phyloP scores from a whole-genome alignment of 2,329 filamentous ascomycete species.

The Penicillium sclerotigenum region DNA sequence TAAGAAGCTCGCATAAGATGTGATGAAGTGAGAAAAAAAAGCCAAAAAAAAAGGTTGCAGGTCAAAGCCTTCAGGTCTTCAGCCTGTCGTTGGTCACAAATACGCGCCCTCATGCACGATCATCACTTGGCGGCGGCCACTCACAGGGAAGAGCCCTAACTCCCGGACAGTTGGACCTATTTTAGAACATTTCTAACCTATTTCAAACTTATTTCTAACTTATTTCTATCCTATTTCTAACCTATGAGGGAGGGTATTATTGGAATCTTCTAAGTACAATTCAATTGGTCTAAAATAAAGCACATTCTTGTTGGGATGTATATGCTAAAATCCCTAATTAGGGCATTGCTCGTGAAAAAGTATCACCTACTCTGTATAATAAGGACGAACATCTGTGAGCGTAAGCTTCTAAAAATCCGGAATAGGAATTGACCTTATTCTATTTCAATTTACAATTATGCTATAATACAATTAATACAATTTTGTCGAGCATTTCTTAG shows the following conservation, averaged over 20 bases:
- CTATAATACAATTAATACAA: too few species aligned
- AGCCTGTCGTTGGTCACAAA: conserved; percentile 26
- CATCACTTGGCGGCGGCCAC: conserved; percentile 21
- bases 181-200: background rate
- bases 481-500: background rate
- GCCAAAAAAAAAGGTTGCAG: too few species aligned
- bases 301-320: background rate
- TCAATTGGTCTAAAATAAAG: background rate
- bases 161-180: background rate
- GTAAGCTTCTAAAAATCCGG: background rate
- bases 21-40: conserved; percentile 29
- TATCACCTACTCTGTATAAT: background rate
- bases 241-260: too few species aligned
- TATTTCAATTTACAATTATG: background rate
- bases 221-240: too few species aligned
- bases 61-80: too few species aligned
- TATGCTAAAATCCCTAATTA: too few species aligned
- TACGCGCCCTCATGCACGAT: conserved; percentile 31
- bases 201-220: too few species aligned
- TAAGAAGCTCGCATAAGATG: conserved; percentile 23
- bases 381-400: background rate
- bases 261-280: background rate
- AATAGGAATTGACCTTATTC: background rate
- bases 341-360: background rate
- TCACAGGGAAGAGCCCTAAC: conserved; percentile 10